Conservation (phyloP, 306 rosid species). For the Hylodesmum podocarpum region DNA sequence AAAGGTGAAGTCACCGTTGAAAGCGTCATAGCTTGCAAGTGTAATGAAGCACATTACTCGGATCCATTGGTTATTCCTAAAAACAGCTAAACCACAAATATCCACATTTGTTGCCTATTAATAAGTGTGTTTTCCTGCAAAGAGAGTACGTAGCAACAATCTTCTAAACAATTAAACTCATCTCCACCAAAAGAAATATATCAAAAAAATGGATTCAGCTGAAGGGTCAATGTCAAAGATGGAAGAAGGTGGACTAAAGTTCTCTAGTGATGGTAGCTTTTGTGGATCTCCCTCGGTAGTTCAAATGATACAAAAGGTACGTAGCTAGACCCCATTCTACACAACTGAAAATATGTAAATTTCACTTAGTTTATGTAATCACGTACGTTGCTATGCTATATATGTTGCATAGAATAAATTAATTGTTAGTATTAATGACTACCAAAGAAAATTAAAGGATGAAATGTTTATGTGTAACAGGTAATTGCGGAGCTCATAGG, state of each 20-base stretch:
- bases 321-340: background rate
- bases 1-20: constrained; percentile 6
- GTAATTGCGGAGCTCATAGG: constrained; percentile 65
- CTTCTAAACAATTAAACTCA: background rate
- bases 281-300: constrained; percentile 39
- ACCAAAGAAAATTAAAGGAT: background rate
- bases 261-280: background rate
- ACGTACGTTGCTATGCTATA: no score
- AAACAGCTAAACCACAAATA: constrained; percentile 26
- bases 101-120: background rate
- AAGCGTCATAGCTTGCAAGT: no score
- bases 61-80: constrained; percentile 25
- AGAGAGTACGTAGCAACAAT: background rate
- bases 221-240: no score
- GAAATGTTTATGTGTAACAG: constrained; percentile 28
- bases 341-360: background rate
- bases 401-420: background rate
- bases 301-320: constrained; percentile 52
- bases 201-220: no score
- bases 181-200: background rate
- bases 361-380: background rate
- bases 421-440: background rate
- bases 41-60: background rate
- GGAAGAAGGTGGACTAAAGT: constrained; percentile 37
- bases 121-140: background rate